Percentiles rank a stretch among this genome's conserved stretches.
These are phyloP conservation scores for Chytriomyces sp. DNA, from an alignment of 192 early-diverging fungal species.

Conservation along the genomic window DNA sequence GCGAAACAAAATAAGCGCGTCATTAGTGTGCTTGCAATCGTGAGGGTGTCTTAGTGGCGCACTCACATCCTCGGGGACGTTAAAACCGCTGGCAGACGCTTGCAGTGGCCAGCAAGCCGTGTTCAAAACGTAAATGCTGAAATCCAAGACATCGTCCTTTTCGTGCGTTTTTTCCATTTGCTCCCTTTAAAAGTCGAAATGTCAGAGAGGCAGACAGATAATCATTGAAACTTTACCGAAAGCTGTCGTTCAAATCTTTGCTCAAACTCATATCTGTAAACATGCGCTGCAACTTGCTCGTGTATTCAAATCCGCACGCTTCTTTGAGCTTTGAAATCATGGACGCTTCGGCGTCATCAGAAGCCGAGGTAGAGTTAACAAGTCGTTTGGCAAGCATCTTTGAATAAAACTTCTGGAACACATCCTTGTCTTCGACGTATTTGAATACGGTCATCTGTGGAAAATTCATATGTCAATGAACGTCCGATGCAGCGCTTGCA, in stretches of 20 bases:
- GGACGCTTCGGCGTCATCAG: conserved; percentile 87
- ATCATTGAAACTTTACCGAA: conserved; percentile 66
- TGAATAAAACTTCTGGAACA: conserved; percentile 97
- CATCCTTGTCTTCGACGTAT: conserved; percentile 96
- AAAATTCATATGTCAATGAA: not conserved
- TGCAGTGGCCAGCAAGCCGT: conserved; percentile 90
- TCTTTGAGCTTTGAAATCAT: conserved; percentile 93
- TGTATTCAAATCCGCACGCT: conserved; percentile 94
- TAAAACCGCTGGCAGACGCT: conserved; percentile 76
- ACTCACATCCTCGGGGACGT: conserved; percentile 82
- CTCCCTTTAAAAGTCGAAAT: conserved; percentile 27
- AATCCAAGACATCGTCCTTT: conserved; percentile 66
- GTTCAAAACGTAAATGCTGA: conserved; percentile 84
- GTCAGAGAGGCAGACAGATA: not conserved
- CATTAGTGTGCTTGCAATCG: no score
- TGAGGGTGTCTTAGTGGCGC: not conserved
- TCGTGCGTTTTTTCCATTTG: conserved; percentile 53
- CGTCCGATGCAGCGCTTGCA: not conserved
- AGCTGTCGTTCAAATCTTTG: conserved; percentile 81
- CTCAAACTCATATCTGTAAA: conserved; percentile 92
- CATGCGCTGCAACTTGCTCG: conserved; percentile 92
- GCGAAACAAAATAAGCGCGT: not conserved
- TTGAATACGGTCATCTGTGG: conserved; percentile 90
- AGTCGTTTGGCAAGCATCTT: conserved; percentile 92
- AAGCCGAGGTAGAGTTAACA: conserved; percentile 85